phyloP scores from a whole-genome alignment of 768 basidiomycete species.

The Lepiota venenata region DNA sequence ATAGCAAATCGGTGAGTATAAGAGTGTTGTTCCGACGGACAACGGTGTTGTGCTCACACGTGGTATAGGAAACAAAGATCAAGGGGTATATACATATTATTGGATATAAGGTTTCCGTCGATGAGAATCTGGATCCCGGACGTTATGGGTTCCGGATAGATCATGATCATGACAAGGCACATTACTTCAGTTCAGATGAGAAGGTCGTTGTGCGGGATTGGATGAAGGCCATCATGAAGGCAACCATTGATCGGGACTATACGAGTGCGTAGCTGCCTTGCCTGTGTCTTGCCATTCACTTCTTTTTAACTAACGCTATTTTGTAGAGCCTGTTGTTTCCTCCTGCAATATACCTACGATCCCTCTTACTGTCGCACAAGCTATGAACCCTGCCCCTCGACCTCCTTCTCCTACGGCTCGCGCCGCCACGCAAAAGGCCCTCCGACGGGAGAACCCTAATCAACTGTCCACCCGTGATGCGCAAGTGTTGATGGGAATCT shows the following conservation, averaged over 20 bases:
- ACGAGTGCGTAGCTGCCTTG: conserved; percentile 76
- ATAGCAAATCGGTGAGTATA: conserved; percentile 52
- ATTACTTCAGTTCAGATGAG: conserved; percentile 92
- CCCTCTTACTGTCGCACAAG: conserved; percentile 89
- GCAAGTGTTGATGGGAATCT: conserved; percentile 66
- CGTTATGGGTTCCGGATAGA: conserved; percentile 94
- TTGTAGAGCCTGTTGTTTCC: conserved; percentile 87
- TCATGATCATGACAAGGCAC: conserved; percentile 82
- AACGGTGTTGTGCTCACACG: not conserved
- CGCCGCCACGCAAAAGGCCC: conserved; percentile 83
- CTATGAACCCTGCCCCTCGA: conserved; percentile 93
- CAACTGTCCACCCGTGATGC: conserved; percentile 80
- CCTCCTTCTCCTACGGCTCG: conserved; percentile 91
- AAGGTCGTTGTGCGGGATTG: conserved; percentile 85
- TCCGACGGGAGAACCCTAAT: conserved; percentile 82
- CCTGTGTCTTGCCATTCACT: too few species aligned
- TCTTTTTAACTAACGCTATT: too few species aligned
- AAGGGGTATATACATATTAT: conserved; percentile 94
- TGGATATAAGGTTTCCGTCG: conserved; percentile 91
- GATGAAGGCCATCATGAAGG: conserved; percentile 99
- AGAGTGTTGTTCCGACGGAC: conserved; percentile 13
- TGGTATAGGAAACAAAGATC: conserved; percentile 78
- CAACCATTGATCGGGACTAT: conserved; percentile 93
- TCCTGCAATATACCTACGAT: conserved; percentile 98
- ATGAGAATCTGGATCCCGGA: conserved; percentile 89